A percentile compares a stretch with the other conserved stretches of the same genome.
Evolutionary conservation across 441 rosid species (phyloP).

Genomic region (Daphne laureola): DNA sequence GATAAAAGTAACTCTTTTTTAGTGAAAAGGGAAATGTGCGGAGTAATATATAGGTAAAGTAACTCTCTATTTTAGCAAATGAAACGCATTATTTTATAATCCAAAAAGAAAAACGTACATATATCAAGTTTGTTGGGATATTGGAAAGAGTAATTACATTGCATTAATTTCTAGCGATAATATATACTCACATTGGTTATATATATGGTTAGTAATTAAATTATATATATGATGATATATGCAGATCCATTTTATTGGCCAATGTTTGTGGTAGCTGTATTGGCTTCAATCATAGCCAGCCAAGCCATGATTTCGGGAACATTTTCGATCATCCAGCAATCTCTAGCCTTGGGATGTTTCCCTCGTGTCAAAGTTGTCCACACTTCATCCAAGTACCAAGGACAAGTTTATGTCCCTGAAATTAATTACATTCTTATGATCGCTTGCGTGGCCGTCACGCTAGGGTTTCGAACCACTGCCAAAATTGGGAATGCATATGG

Average conservation of each 20-base stretch:
- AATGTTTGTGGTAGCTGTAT: slow-evolving; percentile 37
- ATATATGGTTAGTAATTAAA: no score
- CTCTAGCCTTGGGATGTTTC: slow-evolving; percentile 49
- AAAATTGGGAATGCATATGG: slow-evolving; percentile 56
- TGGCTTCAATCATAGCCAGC: slow-evolving; percentile 48
- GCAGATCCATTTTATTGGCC: slow-evolving; percentile 42
- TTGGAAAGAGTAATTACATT: no score
- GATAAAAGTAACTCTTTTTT: no score
- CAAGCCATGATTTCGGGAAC: slow-evolving; percentile 57
- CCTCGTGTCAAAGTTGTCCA: slow-evolving; percentile 47
- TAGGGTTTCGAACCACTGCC: slow-evolving; percentile 34
- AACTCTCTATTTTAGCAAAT: no score
- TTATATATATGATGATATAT: no score
- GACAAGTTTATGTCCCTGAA: slow-evolving; percentile 54
- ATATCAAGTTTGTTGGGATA: no score
- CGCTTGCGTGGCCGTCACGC: slow-evolving; percentile 35
- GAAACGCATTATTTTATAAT: no score
- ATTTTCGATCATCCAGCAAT: slow-evolving; percentile 50
- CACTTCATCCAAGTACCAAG: slow-evolving; percentile 36
- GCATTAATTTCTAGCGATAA: no score
- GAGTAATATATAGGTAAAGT: no score
- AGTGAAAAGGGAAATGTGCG: no score
- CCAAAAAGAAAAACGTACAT: no score
- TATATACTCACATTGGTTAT: no score
- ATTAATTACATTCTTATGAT: slow-evolving; percentile 46